phyloP scores from a whole-genome alignment of 1,284 basidiomycete genomes.

The Ustilago vetiveriae region DNA sequence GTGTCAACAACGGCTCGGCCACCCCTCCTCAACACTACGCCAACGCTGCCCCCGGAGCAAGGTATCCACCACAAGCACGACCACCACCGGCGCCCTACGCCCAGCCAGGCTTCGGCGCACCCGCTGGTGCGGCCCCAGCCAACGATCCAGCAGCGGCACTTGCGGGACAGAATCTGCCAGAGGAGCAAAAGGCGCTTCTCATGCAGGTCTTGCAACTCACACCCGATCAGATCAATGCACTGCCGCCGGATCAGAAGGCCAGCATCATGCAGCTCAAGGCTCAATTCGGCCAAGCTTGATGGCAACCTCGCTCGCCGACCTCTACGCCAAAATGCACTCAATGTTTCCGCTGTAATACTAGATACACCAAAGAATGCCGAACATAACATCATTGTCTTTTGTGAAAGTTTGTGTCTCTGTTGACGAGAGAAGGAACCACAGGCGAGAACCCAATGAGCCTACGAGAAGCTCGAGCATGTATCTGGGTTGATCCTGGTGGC shows the following conservation, averaged over 20 bases:
- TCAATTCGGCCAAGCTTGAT: constrained; percentile 58
- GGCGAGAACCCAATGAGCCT: constrained; percentile 18
- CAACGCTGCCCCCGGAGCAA: constrained; percentile 10
- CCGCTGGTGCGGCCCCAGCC: constrained; percentile 17
- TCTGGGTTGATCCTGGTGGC: no score
- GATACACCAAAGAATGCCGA: background rate
- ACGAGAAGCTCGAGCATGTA: constrained; percentile 28
- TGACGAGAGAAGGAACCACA: no score
- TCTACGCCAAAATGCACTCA: no score
- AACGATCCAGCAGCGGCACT: constrained; percentile 46
- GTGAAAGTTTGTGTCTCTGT: no score
- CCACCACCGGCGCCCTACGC: constrained; percentile 32
- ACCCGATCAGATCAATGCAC: constrained; percentile 83
- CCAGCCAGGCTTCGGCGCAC: constrained; percentile 23
- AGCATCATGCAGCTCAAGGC: constrained; percentile 77
- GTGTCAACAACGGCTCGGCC: constrained; percentile 24
- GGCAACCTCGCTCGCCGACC: no score
- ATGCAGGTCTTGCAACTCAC: constrained; percentile 83
- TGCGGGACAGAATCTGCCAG: constrained; percentile 49
- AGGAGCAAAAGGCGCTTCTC: constrained; percentile 59
- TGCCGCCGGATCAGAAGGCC: constrained; percentile 82
- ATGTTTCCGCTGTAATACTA: background rate
- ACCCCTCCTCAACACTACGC: constrained; percentile 45
- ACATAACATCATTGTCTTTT: no score
- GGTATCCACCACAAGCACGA: constrained; percentile 15